phyloP scores from a whole-genome alignment of 805 yeast genomes.

The Candida caryicola region DNA sequence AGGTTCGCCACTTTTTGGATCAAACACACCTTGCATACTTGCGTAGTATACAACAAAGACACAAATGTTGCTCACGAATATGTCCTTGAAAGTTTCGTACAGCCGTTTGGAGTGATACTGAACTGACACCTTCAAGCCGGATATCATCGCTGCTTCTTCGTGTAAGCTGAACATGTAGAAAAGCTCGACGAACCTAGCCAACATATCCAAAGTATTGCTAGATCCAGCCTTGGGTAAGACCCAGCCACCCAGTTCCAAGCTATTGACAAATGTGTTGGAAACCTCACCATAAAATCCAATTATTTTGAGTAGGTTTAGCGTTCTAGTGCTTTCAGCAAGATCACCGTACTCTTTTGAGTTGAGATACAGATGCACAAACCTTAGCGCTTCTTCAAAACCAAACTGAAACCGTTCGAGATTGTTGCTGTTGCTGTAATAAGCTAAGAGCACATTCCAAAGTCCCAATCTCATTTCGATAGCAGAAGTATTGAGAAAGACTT shows the following conservation, averaged over 20 bases:
- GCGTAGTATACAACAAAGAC: conserved; percentile 38
- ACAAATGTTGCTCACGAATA: conserved; percentile 37
- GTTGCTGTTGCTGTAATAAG: conserved; percentile 41
- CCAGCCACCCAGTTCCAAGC: conserved; percentile 35
- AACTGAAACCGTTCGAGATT: conserved; percentile 34
- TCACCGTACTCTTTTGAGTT: conserved; percentile 15
- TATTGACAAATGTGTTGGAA: conserved; percentile 33
- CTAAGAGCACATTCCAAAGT: conserved; percentile 72
- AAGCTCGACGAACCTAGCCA: conserved; percentile 36
- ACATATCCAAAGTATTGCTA: conserved; percentile 14
- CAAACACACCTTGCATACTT: too few relatives aligned
- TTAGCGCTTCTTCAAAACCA: conserved; percentile 53
- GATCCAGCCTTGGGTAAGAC: conserved; percentile 9
- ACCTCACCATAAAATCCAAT: conserved; percentile 55
- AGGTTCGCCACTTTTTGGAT: neutral
- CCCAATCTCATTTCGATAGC: conserved; percentile 65
- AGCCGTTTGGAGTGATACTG: conserved; percentile 42
- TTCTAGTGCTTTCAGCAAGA: conserved; percentile 30
- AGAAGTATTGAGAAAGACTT: conserved; percentile 57
- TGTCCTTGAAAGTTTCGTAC: conserved; percentile 45
- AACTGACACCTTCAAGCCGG: conserved; percentile 40
- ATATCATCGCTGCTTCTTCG: conserved; percentile 47
- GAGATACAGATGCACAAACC: conserved; percentile 40
- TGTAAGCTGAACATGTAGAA: conserved; percentile 49
- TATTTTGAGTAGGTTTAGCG: conserved; percentile 44